Conservation (phyloP, 768 basidiomycete species). For the Boletus sensibilis region DNA sequence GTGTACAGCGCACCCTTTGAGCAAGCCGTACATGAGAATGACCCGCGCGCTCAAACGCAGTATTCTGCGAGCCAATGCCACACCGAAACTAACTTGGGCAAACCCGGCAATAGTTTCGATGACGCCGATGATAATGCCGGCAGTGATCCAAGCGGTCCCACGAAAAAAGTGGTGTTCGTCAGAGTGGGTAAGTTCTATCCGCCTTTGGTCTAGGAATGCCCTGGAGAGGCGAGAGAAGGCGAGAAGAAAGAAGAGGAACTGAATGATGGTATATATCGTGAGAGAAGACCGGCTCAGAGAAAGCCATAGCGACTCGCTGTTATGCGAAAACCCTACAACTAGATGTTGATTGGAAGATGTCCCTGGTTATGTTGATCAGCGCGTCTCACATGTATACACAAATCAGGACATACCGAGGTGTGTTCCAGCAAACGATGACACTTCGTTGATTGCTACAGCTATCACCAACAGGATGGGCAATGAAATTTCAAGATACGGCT, state of each 20-base stretch:
- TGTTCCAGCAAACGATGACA: constrained; percentile 65
- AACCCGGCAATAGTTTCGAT: constrained; percentile 68
- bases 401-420: constrained; percentile 46
- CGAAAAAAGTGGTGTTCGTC: constrained; percentile 50
- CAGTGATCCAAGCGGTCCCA: constrained; percentile 67
- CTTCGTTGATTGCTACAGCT: constrained; percentile 53
- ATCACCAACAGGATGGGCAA: constrained; percentile 56
- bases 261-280: constrained; percentile 54
- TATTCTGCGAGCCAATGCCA: constrained; percentile 54
- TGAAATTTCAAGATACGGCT: constrained; percentile 41
- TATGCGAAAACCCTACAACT: constrained; percentile 43
- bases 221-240: constrained; percentile 56
- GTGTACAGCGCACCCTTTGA: constrained; percentile 59
- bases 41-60: constrained; percentile 55
- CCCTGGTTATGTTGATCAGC: constrained; percentile 10
- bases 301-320: constrained; percentile 43
- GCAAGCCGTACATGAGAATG: constrained; percentile 57
- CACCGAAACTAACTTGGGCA: constrained; percentile 49
- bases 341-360: constrained; percentile 14
- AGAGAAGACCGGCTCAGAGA: constrained; percentile 64
- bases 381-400: not conserved
- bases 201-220: constrained; percentile 49
- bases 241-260: constrained; percentile 57
- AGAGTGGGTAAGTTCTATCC: constrained; percentile 45
- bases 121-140: constrained; percentile 59